Base-by-base conservation (phyloP, 140 eudicot species). In the Bidens hawaiensis region DNA sequence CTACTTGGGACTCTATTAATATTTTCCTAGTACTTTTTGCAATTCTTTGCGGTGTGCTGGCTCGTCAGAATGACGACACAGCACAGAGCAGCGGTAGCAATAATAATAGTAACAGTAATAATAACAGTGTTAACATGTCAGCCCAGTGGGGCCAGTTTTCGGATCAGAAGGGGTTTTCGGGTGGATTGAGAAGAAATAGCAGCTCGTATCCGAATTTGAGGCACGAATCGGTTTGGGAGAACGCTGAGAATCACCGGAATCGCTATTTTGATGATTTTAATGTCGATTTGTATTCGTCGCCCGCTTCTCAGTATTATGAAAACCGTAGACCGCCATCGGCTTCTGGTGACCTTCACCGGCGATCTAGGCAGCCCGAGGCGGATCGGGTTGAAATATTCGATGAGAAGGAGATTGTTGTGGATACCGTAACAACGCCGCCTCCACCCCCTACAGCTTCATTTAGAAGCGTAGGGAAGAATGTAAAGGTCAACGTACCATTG, bases 131-230 rank as follows among this genome's bases (percentile, higher is more conserved):
- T 52, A 60, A 58, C 48, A 15, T 58, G 6, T 63, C 76, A 31
- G 68, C 15, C 64, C 73, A 56, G 3, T 70, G 68, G 76, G 10
- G 8, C 49, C 72, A 63, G 22, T 64, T 73, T 15, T 27, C 61
- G 41, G 61, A 54, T 54, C 22, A 40, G 80, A 47, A 56, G 49
- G 43, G 7, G 53, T 74, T 0, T 60, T 14, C 62, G 62, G 52
- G 47, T 12, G 75, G 81, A 73, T 43, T 90, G 81, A 79, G 87
- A 45, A 76, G 97, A 55, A 90, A 65, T 72, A 79, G 85, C 48
- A 81, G 94, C 50, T 85, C 97, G 36, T 83, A 85, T 71, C 97
- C 97, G 8, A 85, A 89, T 78, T 66, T 85, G 54, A 55, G 88
- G 62, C 80, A 73, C 30, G 87, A 65, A 11, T 46, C 87, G 23